These are phyloP conservation scores for Citrus inodora DNA, from an alignment of 345 rosid species.

Conservation along the genomic window DNA sequence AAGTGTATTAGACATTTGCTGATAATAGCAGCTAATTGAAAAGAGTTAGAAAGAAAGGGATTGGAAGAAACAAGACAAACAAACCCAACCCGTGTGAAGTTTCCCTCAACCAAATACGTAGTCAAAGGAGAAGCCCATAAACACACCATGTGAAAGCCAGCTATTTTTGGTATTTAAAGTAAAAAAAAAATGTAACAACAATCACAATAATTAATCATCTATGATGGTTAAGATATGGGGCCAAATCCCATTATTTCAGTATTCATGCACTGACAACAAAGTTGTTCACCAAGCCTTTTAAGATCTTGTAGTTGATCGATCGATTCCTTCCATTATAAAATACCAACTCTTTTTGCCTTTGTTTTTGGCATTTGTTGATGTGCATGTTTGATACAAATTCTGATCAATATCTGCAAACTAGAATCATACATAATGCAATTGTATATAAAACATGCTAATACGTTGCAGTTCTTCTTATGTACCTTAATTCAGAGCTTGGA, in stretches of 20 bases:
- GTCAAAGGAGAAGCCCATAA: conserved; percentile 14
- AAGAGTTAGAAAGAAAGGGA: background rate
- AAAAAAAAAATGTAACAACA: background rate
- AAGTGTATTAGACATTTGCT: background rate
- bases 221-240: background rate
- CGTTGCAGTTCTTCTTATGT: too few relatives aligned
- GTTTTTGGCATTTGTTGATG: background rate
- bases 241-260: conserved; percentile 18
- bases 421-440: background rate
- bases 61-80: background rate
- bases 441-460: background rate
- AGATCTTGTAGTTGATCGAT: background rate
- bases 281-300: background rate
- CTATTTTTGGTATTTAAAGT: conserved; percentile 16
- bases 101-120: conserved; percentile 22
- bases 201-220: conserved; percentile 1
- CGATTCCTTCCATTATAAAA: background rate
- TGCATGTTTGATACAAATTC: background rate
- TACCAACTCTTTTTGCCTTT: background rate
- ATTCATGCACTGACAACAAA: conserved; percentile 1
- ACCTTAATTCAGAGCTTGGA: too few relatives aligned
- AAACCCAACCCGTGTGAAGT: conserved; percentile 14
- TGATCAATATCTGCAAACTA: too few relatives aligned
- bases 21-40: background rate
- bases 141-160: conserved; percentile 73